Percentiles rank a stretch among this genome's conserved stretches.
phyloP scores from a whole-genome alignment of 345 rosid genomes.

The Salix purpurea region DNA sequence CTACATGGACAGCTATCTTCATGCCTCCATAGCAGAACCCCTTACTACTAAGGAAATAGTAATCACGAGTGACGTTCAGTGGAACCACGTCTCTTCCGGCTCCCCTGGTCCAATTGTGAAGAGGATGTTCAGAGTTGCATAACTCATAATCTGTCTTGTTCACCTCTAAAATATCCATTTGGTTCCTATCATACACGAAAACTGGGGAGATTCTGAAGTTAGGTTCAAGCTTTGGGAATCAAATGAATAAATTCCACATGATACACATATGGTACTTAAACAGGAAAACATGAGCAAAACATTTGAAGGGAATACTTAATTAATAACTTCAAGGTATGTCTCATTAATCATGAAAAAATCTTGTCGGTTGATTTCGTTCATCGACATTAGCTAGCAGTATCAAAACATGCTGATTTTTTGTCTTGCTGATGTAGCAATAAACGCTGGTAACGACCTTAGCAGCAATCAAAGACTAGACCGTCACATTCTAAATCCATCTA shows the following conservation, averaged over 20 bases:
- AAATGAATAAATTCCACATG: background rate
- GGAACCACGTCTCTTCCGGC: slow-evolving; percentile 92
- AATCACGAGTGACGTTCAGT: slow-evolving; percentile 65
- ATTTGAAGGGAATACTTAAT: background rate
- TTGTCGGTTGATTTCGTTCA: background rate
- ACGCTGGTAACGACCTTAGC: background rate
- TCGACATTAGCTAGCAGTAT: background rate
- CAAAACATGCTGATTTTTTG: no score
- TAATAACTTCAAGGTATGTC: background rate
- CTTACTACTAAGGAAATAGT: slow-evolving; percentile 75
- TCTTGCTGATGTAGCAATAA: background rate
- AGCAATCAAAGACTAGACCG: background rate
- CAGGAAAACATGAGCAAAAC: background rate
- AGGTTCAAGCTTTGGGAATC: background rate
- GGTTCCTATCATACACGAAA: slow-evolving; percentile 91
- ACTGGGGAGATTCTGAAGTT: slow-evolving; percentile 28
- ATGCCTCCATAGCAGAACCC: slow-evolving; percentile 88
- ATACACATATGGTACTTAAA: no score
- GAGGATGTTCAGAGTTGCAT: slow-evolving; percentile 66
- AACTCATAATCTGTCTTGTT: slow-evolving; percentile 65
- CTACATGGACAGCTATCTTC: slow-evolving; percentile 60
- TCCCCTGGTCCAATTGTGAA: slow-evolving; percentile 78
- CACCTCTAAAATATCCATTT: slow-evolving; percentile 79
- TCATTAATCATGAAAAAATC: background rate
- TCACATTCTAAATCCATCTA: background rate